phyloP scores from a whole-genome alignment of 106 monocot species.

The Allium fistulosum region DNA sequence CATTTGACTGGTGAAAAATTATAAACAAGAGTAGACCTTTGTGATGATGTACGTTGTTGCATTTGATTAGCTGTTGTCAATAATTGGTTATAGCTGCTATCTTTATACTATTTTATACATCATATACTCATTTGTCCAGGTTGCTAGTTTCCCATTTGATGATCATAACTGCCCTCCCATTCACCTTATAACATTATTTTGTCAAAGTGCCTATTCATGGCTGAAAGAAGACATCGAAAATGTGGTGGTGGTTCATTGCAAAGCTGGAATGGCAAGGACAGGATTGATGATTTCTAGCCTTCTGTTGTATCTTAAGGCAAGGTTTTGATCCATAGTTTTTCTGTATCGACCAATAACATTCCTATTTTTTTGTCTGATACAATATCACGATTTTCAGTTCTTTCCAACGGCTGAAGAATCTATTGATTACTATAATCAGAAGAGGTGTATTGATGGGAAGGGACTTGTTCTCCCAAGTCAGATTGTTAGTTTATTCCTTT shows the following conservation, averaged over 20 bases:
- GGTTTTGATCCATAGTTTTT: conserved; percentile 3
- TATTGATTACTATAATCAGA: conserved; percentile 97
- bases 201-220: conserved; percentile 98
- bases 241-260: conserved; percentile 97
- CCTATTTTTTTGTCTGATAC: no score
- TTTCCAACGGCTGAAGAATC: conserved; percentile 99
- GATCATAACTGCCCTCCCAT: conserved; percentile 98
- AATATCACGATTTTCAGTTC: conserved; percentile 34
- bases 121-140: conserved; percentile 21
- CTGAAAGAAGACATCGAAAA: conserved; percentile 99
- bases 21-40: no score
- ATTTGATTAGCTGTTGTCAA: no score
- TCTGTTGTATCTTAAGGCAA: conserved; percentile 91
- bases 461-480: conserved; percentile 99
- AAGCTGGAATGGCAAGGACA: conserved; percentile 98
- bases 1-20: no score
- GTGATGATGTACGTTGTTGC: no score
- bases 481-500: conserved; percentile 76
- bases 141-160: conserved; percentile 96
- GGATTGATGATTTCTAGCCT: conserved; percentile 99
- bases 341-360: no score
- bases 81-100: no score
- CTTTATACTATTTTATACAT: no score
- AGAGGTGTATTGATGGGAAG: conserved; percentile 94
- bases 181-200: conserved; percentile 80